A percentile compares a stretch with the other conserved stretches of the same genome.
Conservation (phyloP, 2,329 filamentous ascomycete species). For the Pseudovirgaria hyperparasitica region DNA sequence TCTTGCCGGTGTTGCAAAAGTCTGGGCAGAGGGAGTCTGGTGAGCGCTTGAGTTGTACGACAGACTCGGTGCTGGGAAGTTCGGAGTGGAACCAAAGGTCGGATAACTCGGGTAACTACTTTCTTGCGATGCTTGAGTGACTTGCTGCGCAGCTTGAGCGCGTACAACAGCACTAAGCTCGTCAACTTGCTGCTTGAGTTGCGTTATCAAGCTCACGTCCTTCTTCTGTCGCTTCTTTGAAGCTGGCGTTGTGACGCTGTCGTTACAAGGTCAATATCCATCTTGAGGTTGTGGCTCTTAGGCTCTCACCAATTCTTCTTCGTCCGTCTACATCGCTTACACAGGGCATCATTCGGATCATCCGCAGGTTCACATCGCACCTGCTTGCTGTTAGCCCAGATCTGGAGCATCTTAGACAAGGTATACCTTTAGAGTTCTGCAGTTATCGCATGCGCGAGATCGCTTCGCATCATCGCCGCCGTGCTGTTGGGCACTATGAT, state of each 20-base stretch:
- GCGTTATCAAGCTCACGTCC: constrained; percentile 76
- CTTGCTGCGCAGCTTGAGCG: too few relatives aligned
- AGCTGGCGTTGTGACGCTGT: constrained; percentile 45
- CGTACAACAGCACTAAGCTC: constrained; percentile 70
- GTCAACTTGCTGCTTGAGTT: constrained; percentile 88
- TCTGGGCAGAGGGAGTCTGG: not conserved
- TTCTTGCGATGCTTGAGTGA: too few relatives aligned
- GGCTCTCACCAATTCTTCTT: constrained; percentile 58
- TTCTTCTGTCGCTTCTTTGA: constrained; percentile 78
- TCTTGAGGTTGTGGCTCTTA: not conserved
- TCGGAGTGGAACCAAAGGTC: constrained; percentile 12
- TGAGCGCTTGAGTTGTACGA: not conserved
- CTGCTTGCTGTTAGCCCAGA: constrained; percentile 11
- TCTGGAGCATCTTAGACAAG: not conserved
- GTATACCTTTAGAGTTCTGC: constrained; percentile 28
- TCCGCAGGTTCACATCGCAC: constrained; percentile 75
- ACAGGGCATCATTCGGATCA: constrained; percentile 43
- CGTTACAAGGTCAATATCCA: constrained; percentile 3
- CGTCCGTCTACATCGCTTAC: constrained; percentile 63
- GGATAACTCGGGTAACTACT: constrained; percentile 9
- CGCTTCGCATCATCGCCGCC: too few relatives aligned
- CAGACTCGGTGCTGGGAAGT: constrained; percentile 3
- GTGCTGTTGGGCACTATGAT: too few relatives aligned
- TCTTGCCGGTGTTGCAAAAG: not conserved
- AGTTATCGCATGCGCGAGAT: constrained; percentile 35